Evolutionary conservation across 805 yeast species (phyloP).

Genomic region (Yarrowia deformans): DNA sequence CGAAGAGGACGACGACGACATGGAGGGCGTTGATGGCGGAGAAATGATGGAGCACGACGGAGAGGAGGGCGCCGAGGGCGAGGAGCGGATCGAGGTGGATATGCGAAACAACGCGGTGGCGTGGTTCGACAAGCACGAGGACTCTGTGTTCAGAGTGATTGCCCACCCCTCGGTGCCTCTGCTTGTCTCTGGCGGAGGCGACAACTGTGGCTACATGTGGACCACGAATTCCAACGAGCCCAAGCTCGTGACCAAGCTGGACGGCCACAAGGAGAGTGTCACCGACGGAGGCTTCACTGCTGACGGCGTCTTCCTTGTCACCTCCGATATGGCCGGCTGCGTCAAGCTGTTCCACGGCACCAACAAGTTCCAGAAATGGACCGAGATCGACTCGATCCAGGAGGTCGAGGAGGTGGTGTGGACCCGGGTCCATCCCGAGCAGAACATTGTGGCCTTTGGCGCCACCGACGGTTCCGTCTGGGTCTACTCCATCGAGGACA

Average conservation of each 20-base stretch:
- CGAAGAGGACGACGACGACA: slow-evolving; percentile 33
- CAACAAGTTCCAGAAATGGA: slow-evolving; percentile 87
- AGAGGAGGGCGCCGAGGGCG: not conserved
- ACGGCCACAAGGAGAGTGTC: slow-evolving; percentile 88
- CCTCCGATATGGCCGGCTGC: slow-evolving; percentile 96
- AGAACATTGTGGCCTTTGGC: slow-evolving; percentile 85
- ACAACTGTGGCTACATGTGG: slow-evolving; percentile 88
- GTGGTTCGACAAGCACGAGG: slow-evolving; percentile 89
- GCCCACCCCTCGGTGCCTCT: slow-evolving; percentile 83
- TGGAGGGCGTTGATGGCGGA: slow-evolving; percentile 16
- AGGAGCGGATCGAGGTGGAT: slow-evolving; percentile 68
- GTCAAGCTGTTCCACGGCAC: slow-evolving; percentile 73
- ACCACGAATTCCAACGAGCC: slow-evolving; percentile 82
- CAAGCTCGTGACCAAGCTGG: slow-evolving; percentile 73
- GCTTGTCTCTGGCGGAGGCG: slow-evolving; percentile 96
- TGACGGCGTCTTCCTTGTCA: slow-evolving; percentile 80
- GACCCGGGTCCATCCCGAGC: slow-evolving; percentile 80
- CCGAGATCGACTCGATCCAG: slow-evolving; percentile 68
- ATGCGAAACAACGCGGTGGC: slow-evolving; percentile 87
- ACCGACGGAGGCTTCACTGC: slow-evolving; percentile 81
- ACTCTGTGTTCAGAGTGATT: slow-evolving; percentile 83
- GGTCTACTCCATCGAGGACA: slow-evolving; percentile 79
- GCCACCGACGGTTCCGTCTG: slow-evolving; percentile 92
- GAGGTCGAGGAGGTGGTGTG: slow-evolving; percentile 92
- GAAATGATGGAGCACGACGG: not conserved